Base-by-base conservation (phyloP, 2,329 filamentous ascomycete species). In the Exophiala mesophila region DNA sequence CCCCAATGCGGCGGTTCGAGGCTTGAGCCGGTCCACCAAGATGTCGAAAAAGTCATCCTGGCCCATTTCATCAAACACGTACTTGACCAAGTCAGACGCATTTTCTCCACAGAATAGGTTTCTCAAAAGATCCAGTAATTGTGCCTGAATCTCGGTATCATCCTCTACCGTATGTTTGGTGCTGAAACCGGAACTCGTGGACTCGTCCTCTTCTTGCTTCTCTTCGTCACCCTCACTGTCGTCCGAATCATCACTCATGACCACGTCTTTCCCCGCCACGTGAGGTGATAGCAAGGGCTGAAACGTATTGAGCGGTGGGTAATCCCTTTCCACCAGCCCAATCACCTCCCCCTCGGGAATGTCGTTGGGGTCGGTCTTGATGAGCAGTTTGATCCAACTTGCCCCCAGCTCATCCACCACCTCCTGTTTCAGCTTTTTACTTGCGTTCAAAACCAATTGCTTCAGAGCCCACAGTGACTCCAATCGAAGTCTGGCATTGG, bases 391-490 rank as follows among this genome's bases (percentile, higher is more conserved):
- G 9, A 97, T 73, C 86, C 88, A 95, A 8, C 78, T 80, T 1
- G 86, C 77, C 6, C 81, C 82, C 3, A 97, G 72, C 57, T 85
- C 80, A 36, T 89, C 80, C 9, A 97, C 68, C 46, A 87, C 87
- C 35, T 77, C 75, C 56, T 83, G 83, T 64, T 92, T 94, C 53
- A 85, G 70, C 9, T 83, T 76, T 32, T 83, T 80, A 13, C 76
- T 75, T 4, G 85, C 78, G 16, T 80, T 81, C 50, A 85, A 76
- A 2, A 94, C 83, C 36, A 96, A 75, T 64, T 97, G 88, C 60
- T 97, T 97, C 44, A 98, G 69, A 4, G 88, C 88, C 90, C 92
- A 98, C 2, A 98, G 67, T 16, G 89, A 88, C 56, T 92, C 88
- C 18, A 94, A 73, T 17, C 88, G 80, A 39, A 97, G 71, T 34